Conservation (phyloP, 805 yeast genomes). For the Saccharomycopsis vini region DNA sequence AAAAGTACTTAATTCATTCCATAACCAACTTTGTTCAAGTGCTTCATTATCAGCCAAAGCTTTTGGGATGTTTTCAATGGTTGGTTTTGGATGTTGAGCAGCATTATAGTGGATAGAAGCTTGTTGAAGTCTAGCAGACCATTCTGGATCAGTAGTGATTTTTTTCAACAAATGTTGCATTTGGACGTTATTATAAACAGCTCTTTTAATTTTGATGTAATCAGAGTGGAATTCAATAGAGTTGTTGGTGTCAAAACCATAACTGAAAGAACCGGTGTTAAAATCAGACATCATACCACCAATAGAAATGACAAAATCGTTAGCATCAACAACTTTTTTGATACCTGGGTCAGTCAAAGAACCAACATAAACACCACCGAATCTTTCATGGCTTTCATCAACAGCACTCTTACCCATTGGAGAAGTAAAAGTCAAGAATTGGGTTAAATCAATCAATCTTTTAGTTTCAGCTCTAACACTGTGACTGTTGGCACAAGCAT, state of each 20-base stretch:
- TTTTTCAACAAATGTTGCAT: slow-evolving; percentile 23
- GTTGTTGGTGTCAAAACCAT: slow-evolving; percentile 15
- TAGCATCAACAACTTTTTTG: slow-evolving; percentile 36
- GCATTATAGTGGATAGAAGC: slow-evolving; percentile 27
- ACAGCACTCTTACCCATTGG: slow-evolving; percentile 64
- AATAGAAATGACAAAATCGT: slow-evolving; percentile 65
- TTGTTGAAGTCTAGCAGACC: slow-evolving; percentile 19
- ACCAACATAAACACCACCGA: slow-evolving; percentile 69
- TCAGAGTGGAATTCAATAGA: slow-evolving; percentile 37
- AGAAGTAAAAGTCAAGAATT: slow-evolving; percentile 49
- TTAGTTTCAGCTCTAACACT: slow-evolving; percentile 35
- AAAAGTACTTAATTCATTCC: slow-evolving; percentile 44
- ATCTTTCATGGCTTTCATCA: slow-evolving; percentile 58
- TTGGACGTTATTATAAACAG: slow-evolving; percentile 44
- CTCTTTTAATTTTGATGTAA: slow-evolving; percentile 39
- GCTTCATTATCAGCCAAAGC: slow-evolving; percentile 14
- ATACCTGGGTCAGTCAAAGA: slow-evolving; percentile 42
- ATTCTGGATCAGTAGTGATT: neutral
- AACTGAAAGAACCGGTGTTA: slow-evolving; percentile 32
- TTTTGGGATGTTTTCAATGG: slow-evolving; percentile 39
- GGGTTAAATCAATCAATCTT: slow-evolving; percentile 38
- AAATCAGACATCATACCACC: slow-evolving; percentile 51
- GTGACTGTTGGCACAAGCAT: slow-evolving; percentile 58
- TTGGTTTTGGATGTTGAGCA: slow-evolving; percentile 12
- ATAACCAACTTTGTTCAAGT: slow-evolving; percentile 35